Base-by-base conservation (phyloP, 192 early-diverging fungal genomes). In the Linnemannia zychae region DNA sequence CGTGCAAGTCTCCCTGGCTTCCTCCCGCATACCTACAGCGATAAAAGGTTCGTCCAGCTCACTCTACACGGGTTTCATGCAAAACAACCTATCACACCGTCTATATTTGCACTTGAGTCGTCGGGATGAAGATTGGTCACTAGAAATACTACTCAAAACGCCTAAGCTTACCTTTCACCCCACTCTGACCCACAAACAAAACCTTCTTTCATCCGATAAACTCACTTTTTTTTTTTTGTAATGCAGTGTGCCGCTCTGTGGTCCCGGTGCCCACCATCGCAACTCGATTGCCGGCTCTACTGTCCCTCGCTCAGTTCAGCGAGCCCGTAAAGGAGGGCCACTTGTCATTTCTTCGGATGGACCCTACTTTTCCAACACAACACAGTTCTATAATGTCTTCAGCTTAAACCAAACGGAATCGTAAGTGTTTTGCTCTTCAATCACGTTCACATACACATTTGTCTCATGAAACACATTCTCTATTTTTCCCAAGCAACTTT, bases 321-420 rank as follows among this genome's bases (percentile, higher is more conserved):
- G 83, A 3, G 18, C 71, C 0, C 74, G 83, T 4, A 74, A 78
- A 76, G 77, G 77, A 72, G 83, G 83, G 16, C 79, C 90, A 7
- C 76, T 88, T 22, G 84, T 90, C 50, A 81, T 87, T n/a, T 87
- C 91, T 46, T 90, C 91, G 74, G 88, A 92, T 16, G 92, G 91
- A 5, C 94, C 94, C 1, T 95, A 93, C 67, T 97, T 97, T 68
- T 90, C 89, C 24, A 79, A 88, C 2, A 95, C 94, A 24, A 89
- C 89, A 34, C 95, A 96, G 67, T 77, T 90, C 22, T 79, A 91
- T 60, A 91, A 91, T 33, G 69, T 97, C 1, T 92, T 87, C 81
- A 92, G 89, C 71, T 90, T 93, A 79, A 93, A 93, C 75, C 87
- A 89, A 71, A 75, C 90, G 0, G 87, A 88, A 69, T 79, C 87